Evolutionary conservation across 2,329 filamentous ascomycete species (phyloP).

Genomic region (Pyricularia sp.): DNA sequence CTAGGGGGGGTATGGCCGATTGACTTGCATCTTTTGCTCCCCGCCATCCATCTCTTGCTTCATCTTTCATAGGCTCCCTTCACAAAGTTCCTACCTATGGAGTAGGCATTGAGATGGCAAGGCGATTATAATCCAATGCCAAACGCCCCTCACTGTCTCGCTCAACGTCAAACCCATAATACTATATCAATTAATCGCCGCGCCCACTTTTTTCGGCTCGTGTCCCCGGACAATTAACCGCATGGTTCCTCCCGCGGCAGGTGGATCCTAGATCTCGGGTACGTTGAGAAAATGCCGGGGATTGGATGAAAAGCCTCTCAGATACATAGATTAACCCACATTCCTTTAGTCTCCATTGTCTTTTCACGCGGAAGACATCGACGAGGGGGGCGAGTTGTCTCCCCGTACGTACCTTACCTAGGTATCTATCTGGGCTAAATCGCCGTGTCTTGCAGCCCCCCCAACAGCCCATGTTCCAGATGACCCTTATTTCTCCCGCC

Average conservation of each 20-base stretch:
- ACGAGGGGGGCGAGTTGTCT: neutral
- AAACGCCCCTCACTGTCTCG: neutral
- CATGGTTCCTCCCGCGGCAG: neutral
- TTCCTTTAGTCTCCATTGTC: neutral
- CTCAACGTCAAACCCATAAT: neutral
- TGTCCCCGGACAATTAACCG: neutral
- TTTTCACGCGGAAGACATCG: neutral
- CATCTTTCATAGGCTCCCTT: no score
- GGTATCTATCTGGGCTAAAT: neutral
- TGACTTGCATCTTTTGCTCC: neutral
- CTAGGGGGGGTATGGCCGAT: neutral
- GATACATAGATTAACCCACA: neutral
- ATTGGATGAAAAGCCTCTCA: neutral
- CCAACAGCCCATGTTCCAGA: neutral
- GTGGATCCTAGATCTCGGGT: neutral
- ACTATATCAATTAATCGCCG: neutral
- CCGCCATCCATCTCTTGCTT: no score
- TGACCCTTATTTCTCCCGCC: neutral
- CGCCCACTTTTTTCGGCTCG: neutral
- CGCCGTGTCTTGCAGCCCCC: neutral
- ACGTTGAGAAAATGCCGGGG: neutral
- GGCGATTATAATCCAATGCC: neutral
- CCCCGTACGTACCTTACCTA: neutral
- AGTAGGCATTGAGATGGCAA: no score
- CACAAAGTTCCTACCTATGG: no score